Evolutionary conservation across 2,329 filamentous ascomycete species (phyloP).

Genomic region (Didymellaceae sp.): DNA sequence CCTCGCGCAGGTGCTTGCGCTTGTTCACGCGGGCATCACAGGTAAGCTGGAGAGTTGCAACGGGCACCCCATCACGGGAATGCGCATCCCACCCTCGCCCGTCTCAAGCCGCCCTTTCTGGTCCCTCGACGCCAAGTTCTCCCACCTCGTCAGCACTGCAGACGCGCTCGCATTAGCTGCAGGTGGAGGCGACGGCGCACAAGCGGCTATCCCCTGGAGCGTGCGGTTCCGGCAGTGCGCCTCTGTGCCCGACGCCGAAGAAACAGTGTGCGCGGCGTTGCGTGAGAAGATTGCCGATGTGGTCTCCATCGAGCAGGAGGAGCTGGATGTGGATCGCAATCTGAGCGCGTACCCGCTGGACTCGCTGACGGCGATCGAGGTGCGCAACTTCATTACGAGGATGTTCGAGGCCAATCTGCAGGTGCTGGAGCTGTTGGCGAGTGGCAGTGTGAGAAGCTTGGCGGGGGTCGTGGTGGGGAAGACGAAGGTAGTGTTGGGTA

Average conservation of each 20-base stretch:
- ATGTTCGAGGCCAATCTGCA: conserved; percentile 59
- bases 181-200: not conserved
- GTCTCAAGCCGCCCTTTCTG: conserved; percentile 31
- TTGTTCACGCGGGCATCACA: conserved; percentile 30
- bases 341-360: conserved; percentile 37
- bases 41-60: conserved; percentile 32
- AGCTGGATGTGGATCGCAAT: conserved; percentile 30
- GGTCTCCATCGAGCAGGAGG: conserved; percentile 32
- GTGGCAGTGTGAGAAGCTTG: conserved; percentile 25
- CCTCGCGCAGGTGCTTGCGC: conserved; percentile 36
- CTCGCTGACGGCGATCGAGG: conserved; percentile 40
- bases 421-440: conserved; percentile 62
- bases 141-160: conserved; percentile 28
- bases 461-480: not conserved
- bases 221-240: conserved; percentile 31
- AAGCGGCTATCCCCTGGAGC: conserved; percentile 23
- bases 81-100: conserved; percentile 31
- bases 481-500: conserved; percentile 2
- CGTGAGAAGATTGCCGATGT: conserved; percentile 38
- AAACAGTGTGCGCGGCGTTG: conserved; percentile 29
- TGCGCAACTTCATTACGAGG: conserved; percentile 42
- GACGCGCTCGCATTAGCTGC: conserved; percentile 24
- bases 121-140: conserved; percentile 37
- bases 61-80: conserved; percentile 37
- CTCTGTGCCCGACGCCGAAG: conserved; percentile 28